Base-by-base conservation (phyloP, 2,329 filamentous ascomycete genomes). In the Neopestalotiopsis clavispora region DNA sequence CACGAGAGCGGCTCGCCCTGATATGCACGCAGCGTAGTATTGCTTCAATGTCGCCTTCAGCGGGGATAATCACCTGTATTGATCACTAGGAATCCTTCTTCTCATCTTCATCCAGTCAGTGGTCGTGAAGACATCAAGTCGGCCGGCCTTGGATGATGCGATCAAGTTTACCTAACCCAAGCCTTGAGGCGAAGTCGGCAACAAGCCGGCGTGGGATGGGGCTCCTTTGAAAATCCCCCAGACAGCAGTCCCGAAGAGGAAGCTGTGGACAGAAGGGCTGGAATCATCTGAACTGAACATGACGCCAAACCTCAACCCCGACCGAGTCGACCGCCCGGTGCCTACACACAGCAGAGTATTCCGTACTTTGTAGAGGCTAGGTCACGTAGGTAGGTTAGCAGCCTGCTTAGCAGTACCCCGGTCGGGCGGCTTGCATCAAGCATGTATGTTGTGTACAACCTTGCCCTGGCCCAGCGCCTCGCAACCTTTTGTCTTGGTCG, bases 11-110 rank as follows among this genome's bases (percentile, higher is more conserved):
- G 34, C 49, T 66, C 32, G 63, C 63, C 49, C 14, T 32, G 12
- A 34, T 20, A 30, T 66, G 63, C 63, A 66, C 32, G 28, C 49
- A 66, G 63, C 17, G 63, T 57, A 45, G 63, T 57, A 66, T 66
- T 40, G 42, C 63, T 66, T 56, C 13, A 28, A 66, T 66, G 63
- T 56, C 42, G 63, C 42, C 63, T 66, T 66, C 13, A 58, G 34
- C 49, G 42, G 62, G 45, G 62, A 65, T 9, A 45, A 65, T 65
- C 59, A 52, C 62, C 42, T 28, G 23, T 52, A 3, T 13, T 14
- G 20, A 23, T 10, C 14, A n/a, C 4, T 20, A 17, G 1, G 20
- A 17, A 56, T 32, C 63, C 32, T 49, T 66, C n/a, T 30, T 66
- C 28, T 10, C 28, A 34, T n/a, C 38, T 49, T 34, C 30, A 4